Base-by-base conservation (phyloP, 352 stramenopile genomes). In the Phytophthora sansomeana region DNA sequence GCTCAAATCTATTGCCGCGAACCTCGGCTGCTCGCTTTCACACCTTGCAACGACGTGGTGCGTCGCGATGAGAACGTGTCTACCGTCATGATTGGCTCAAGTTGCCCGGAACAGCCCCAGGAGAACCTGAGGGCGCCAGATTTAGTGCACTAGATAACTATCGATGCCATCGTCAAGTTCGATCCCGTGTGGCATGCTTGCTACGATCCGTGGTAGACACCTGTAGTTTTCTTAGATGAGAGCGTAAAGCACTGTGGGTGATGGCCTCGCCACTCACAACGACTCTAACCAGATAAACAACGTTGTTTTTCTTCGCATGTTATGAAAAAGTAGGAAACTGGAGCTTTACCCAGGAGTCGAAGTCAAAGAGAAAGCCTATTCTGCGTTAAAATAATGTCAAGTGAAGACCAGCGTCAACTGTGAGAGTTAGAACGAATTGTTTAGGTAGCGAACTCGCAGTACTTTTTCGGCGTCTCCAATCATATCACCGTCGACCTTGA, bases 401-500 rank as follows among this genome's bases (percentile, higher is more conserved):
- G n/a, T n/a, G n/a, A n/a, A n/a, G n/a, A n/a, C n/a, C n/a, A n/a
- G n/a, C n/a, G n/a, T n/a, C n/a, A 64, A 26, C 47, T 17, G 26
- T 61, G 41, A 17, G 48, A n/a, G 4, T 30, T 56, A 24, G 68
- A 78, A 41, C 84, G 77, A 47, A 72, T 69, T 52, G 72, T 83
- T 76, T 93, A 80, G 26, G 48, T 91, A 90, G 4, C 70, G 69
- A 41, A 63, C 60, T 13, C 79, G 77, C n/a, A 93, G 58, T 29
- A 78, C 16, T 39, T 74, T 74, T 14, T 83, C 75, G 17, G 69
- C 59, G 47, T 91, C 82, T 14, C 82, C 42, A 10, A 89, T 58
- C 35, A 79, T 60, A 6, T 90, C 79, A 4, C 75, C 39, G 44
- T 91, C 72, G 16, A 87, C 47, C 17, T 77, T 78, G 17, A 93